Evolutionary conservation across 495 filamentous ascomycete genomes (phyloP), one percentile per base, ranked within the genome.

Genomic region (Lophiostoma macrostomum): DNA sequence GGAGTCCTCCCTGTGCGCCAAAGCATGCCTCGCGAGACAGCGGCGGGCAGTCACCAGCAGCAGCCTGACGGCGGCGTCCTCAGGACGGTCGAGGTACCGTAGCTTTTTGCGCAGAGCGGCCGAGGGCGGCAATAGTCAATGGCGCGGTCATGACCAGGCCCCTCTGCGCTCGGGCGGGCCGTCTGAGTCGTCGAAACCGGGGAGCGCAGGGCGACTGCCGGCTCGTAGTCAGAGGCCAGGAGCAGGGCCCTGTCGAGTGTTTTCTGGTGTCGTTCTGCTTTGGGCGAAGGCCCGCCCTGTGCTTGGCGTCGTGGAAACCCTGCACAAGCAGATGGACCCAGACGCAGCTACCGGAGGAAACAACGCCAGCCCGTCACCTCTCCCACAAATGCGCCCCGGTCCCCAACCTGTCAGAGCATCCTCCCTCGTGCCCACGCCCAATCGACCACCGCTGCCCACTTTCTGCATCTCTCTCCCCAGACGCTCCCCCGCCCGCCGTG

Each of bases 141-240:
- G 28, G n/a, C n/a, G n/a, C n/a, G n/a, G n/a, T n/a, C n/a, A n/a
- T n/a, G n/a, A n/a, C n/a, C 43, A 13, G 35, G 8, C 13, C 27
- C 6, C 24, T 13, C 27, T 5, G 18, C 18, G 4, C 5, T 35
- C 36, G 25, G 37, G 25, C 36, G 49, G 49, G 25, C 49, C 49
- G 49, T 42, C 32, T 48, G 43, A 35, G 23, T 52, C 32, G 41
- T 47, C 43, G 53, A 49, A 56, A 43, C 53, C 35, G 52, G 42
- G 37, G 36, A 46, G 44, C 43, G 35, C 34, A 55, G 13, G 28
- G 40, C 41, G 40, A 41, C 27, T 11, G 19, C 38, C 39, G 50
- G 2, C 27, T n/a, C n/a, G n/a, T n/a, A n/a, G n/a, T n/a, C n/a
- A n/a, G n/a, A n/a, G n/a, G n/a, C n/a, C n/a, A n/a, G n/a, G n/a